Conservation (phyloP, 2,329 filamentous ascomycete genomes). For the Ceratocystiopsis sp. region DNA sequence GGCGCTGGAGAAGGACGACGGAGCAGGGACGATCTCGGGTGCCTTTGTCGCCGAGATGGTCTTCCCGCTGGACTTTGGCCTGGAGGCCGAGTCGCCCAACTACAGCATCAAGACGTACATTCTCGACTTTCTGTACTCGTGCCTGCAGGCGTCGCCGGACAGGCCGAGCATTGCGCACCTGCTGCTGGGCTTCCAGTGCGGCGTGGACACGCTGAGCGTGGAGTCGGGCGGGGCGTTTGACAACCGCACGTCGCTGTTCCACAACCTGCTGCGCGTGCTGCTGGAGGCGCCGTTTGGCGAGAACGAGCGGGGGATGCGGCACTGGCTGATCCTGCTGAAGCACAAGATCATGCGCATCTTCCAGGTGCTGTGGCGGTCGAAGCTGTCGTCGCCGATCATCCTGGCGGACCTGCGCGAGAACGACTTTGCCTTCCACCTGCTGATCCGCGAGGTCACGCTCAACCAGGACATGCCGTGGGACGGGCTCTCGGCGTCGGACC, state of each 20-base stretch:
- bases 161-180: slow-evolving; percentile 81
- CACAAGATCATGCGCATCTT: slow-evolving; percentile 56
- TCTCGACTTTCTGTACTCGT: slow-evolving; percentile 70
- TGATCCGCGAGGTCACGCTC: slow-evolving; percentile 56
- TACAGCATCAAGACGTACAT: slow-evolving; percentile 74
- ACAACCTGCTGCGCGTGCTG: slow-evolving; percentile 58
- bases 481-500: slow-evolving; percentile 37
- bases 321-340: slow-evolving; percentile 54
- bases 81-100: slow-evolving; percentile 49
- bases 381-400: slow-evolving; percentile 57
- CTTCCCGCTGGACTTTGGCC: slow-evolving; percentile 53
- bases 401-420: slow-evolving; percentile 65
- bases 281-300: slow-evolving; percentile 50
- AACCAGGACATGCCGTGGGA: slow-evolving; percentile 59
- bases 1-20: slow-evolving; percentile 66
- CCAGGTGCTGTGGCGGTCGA: slow-evolving; percentile 67
- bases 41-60: slow-evolving; percentile 54
- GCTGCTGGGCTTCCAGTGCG: slow-evolving; percentile 72
- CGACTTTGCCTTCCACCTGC: slow-evolving; percentile 63
- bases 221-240: slow-evolving; percentile 55
- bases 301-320: slow-evolving; percentile 38
- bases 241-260: slow-evolving; percentile 60
- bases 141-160: slow-evolving; percentile 55
- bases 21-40: slow-evolving; percentile 62
- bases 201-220: slow-evolving; percentile 51